Evolutionary conservation across 371 early-diverging fungal genomes (phyloP), one percentile per base, ranked within the genome.

Genomic region (Thermomucor indicae-seudaticae): DNA sequence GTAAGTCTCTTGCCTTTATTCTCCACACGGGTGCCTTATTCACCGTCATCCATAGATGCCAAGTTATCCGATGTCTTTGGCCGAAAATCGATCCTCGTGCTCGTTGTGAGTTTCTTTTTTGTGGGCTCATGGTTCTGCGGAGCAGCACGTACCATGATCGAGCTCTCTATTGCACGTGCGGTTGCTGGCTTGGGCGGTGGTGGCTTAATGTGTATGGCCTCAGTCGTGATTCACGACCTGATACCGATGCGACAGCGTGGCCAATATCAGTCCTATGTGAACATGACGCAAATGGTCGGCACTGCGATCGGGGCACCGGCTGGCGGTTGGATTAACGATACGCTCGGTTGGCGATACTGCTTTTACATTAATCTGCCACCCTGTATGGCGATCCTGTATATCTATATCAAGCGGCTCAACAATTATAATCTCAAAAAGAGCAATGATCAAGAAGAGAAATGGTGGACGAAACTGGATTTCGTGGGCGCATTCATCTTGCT

Each of bases 141-240:
- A 17, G 57, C 71, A 39, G 71, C 83, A 0, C 58, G 49, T 17
- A 69, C 64, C 5, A 80, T 85, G 81, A 62, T 68, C 6, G 68
- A 82, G 70, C 70, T 95, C 38, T 83, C 89, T 32, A 62, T 83
- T n/a, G 84, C 80, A 2, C 79, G 93, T 28, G 89, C 88, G 3
- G 47, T 89, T 29, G 79, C 88, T 2, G 91, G 91, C 7, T 43
- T 86, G 10, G 93, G 96, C 2, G 92, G 90, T 0, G 89, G 87
- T 7, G 95, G 95, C 1, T 59, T 92, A 7, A 49, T 55, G 49
- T 41, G 28, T 31, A 35, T 55, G 35, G 28, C 49, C 1, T 43
- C 43, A 6, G 49, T 55, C 12, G 38, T 55, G 6, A 55, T 72
- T n/a, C 68, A 68, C 42, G 72, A 72, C 31, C 25, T 72, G 3